These are phyloP conservation scores for Gastroboletus turbinatus DNA, from an alignment of 1,284 basidiomycete species.

Conservation along the genomic window DNA sequence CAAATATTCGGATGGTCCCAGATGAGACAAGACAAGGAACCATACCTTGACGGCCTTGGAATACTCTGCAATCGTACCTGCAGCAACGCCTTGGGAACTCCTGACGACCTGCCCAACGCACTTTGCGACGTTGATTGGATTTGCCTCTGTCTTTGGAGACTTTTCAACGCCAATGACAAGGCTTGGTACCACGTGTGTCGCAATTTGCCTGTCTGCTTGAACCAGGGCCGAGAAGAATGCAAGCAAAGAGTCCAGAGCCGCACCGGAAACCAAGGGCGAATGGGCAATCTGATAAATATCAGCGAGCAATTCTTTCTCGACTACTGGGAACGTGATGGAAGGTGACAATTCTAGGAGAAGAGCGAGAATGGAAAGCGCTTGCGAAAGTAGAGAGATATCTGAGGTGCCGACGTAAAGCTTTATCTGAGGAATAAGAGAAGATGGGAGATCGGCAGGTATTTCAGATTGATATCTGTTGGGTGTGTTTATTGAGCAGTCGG, in stretches of 20 bases:
- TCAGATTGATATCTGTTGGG: constrained; percentile 57
- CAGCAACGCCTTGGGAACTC: constrained; percentile 66
- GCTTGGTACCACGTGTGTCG: constrained; percentile 72
- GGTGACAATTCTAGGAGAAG: constrained; percentile 73
- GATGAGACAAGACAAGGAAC: not conserved
- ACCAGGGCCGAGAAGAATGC: constrained; percentile 81
- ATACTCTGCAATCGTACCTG: constrained; percentile 80
- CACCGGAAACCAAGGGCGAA: constrained; percentile 74
- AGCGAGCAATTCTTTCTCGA: constrained; percentile 69
- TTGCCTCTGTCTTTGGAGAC: constrained; percentile 53
- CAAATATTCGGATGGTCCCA: constrained; percentile 2
- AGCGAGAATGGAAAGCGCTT: constrained; percentile 70
- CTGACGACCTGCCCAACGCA: constrained; percentile 81
- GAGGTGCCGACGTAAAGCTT: constrained; percentile 68
- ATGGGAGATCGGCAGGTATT: constrained; percentile 62
- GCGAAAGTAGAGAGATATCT: constrained; percentile 79
- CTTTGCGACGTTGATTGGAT: constrained; percentile 72
- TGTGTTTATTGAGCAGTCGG: constrained; percentile 11
- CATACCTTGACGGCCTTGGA: constrained; percentile 73
- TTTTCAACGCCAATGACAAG: constrained; percentile 64
- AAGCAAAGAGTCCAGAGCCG: constrained; percentile 77
- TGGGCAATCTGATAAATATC: constrained; percentile 72
- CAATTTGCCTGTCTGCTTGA: constrained; percentile 78
- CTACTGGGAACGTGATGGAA: constrained; percentile 60
- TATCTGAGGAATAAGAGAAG: constrained; percentile 69